phyloP scores from a whole-genome alignment of 176 grass and related monocot genomes.

The Bolboschoenus planiculmis region DNA sequence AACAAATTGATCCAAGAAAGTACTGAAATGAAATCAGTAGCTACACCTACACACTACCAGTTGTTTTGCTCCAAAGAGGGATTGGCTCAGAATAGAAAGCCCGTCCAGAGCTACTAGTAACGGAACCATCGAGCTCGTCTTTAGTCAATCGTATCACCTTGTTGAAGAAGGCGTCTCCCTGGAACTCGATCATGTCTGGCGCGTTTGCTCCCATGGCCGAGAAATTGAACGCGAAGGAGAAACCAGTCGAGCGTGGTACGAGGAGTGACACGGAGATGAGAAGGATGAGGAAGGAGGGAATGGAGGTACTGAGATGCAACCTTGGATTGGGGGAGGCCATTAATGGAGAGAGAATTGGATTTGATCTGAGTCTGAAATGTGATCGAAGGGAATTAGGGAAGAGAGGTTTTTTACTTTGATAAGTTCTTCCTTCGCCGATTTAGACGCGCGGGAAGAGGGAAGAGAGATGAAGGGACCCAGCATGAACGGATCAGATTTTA shows the following conservation, averaged over 20 bases:
- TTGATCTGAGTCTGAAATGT: not conserved
- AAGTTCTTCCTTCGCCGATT: not conserved
- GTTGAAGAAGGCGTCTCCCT: slow-evolving; percentile 76
- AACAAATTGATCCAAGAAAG: not conserved
- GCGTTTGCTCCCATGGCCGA: slow-evolving; percentile 23
- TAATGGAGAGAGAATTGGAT: not conserved
- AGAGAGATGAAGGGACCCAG: not conserved
- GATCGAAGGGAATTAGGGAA: not conserved
- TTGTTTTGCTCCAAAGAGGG: slow-evolving; percentile 36
- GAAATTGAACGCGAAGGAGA: slow-evolving; percentile 73
- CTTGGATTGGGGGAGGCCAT: not conserved
- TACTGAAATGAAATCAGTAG: not conserved
- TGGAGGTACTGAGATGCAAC: not conserved
- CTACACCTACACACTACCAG: not conserved
- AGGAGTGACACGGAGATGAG: not conserved
- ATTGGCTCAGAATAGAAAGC: slow-evolving; percentile 42
- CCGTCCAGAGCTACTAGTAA: slow-evolving; percentile 51
- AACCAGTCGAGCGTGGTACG: slow-evolving; percentile 9
- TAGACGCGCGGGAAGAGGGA: not conserved
- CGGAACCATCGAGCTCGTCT: slow-evolving; percentile 47
- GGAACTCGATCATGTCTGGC: slow-evolving; percentile 52
- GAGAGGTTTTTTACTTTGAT: not conserved
- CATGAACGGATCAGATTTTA: not conserved
- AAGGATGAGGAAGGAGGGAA: not conserved
- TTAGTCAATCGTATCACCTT: slow-evolving; percentile 60